phyloP scores from a whole-genome alignment of 176 grass and related monocot species.

The Aegilops bicornis region DNA sequence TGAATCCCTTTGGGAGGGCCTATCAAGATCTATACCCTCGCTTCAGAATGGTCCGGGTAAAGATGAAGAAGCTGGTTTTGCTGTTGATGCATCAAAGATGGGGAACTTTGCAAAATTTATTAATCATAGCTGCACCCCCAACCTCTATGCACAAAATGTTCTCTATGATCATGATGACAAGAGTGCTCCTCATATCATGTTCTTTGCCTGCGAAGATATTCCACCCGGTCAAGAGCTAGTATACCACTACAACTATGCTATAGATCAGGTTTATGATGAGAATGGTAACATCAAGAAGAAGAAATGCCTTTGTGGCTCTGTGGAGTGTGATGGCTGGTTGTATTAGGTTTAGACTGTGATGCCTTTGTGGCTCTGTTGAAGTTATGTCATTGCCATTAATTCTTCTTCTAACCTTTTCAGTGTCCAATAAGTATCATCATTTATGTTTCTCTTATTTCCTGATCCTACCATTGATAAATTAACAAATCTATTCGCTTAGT shows the following conservation, averaged over 20 bases:
- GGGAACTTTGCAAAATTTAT: conserved; percentile 80
- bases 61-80: conserved; percentile 44
- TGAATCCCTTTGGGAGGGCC: conserved; percentile 76
- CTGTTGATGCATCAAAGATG: conserved; percentile 64
- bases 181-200: conserved; percentile 70
- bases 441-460: conserved; percentile 1
- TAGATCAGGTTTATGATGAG: conserved; percentile 74
- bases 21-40: conserved; percentile 69
- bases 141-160: conserved; percentile 76
- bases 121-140: conserved; percentile 76
- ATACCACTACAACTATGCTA: conserved; percentile 80
- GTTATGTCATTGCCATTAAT: background rate
- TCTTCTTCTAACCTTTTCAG: background rate
- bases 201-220: conserved; percentile 78
- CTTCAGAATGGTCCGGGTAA: conserved; percentile 50
- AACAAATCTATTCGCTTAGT: background rate
- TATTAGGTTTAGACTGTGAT: conserved; percentile 46
- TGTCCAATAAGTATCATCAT: background rate
- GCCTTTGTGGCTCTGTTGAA: conserved; percentile 9
- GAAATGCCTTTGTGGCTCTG: conserved; percentile 69
- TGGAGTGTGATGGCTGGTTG: conserved; percentile 72
- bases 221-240: conserved; percentile 52
- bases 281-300: conserved; percentile 84
- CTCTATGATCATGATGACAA: conserved; percentile 79
- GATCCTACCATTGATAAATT: background rate